These are phyloP conservation scores for Apiospora hydei DNA, from an alignment of 2,329 filamentous ascomycete genomes.

Conservation along the genomic window DNA sequence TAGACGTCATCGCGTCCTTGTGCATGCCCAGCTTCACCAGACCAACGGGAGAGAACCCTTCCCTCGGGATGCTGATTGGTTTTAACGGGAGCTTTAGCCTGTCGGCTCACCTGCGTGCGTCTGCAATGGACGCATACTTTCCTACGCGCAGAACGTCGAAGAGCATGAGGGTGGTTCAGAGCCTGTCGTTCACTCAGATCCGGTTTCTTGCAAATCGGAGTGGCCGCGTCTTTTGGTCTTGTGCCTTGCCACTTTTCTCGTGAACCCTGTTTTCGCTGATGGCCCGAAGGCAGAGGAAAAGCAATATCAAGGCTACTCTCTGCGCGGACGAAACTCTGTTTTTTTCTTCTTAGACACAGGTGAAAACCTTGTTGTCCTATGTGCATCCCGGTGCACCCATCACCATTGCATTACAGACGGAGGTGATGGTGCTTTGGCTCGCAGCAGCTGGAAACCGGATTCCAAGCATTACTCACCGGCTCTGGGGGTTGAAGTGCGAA, in stretches of 20 bases:
- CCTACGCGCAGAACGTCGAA: not conserved
- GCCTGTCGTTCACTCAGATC: not conserved
- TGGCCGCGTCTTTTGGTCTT: not conserved
- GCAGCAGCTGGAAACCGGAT: not conserved
- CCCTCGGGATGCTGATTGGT: constrained; percentile 9
- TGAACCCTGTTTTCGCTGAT: not conserved
- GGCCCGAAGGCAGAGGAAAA: not conserved
- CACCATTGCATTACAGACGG: not conserved
- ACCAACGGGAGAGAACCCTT: not conserved
- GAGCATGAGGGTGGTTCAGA: not conserved
- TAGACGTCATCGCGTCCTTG: not conserved
- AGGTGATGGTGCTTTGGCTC: not conserved
- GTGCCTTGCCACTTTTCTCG: not conserved
- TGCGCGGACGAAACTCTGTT: not conserved
- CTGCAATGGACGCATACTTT: not conserved
- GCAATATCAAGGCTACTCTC: not conserved
- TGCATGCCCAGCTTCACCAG: not conserved
- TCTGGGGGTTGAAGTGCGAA: not conserved
- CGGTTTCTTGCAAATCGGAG: not conserved
- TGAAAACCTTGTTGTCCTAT: not conserved
- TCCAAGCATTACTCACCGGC: not conserved
- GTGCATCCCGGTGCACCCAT: not conserved
- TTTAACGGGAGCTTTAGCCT: not conserved
- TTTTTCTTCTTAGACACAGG: not conserved
- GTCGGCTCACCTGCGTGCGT: not conserved